phyloP scores from a whole-genome alignment of 805 yeast genomes.

The Candida ulmi region DNA sequence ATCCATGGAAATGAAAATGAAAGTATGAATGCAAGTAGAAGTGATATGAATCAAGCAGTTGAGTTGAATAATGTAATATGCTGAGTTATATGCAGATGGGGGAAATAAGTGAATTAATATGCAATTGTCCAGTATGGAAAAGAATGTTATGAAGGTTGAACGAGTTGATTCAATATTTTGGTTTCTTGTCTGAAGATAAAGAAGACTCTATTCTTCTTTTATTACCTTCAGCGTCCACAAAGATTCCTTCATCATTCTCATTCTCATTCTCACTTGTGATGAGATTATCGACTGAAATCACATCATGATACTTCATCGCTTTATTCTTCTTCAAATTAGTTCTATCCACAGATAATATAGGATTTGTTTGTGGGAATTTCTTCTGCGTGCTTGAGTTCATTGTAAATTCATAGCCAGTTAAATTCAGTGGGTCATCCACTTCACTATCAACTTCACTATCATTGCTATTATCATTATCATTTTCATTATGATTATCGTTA shows the following conservation, averaged over 20 bases:
- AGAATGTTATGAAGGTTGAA: too few species aligned
- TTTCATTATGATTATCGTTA: not conserved
- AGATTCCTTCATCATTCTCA: not conserved
- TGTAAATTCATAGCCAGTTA: conserved; percentile 14
- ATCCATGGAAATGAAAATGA: too few species aligned
- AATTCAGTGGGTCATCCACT: not conserved
- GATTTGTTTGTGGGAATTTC: conserved; percentile 19
- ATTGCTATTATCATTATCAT: not conserved
- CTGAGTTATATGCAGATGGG: too few species aligned
- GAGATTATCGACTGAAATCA: not conserved
- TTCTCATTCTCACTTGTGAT: not conserved
- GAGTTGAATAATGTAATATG: too few species aligned
- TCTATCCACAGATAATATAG: conserved; percentile 7
- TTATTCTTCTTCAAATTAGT: not conserved
- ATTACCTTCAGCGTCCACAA: not conserved
- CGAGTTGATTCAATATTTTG: too few species aligned
- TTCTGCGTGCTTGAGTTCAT: conserved; percentile 7
- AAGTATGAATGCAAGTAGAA: too few species aligned
- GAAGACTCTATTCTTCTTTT: not conserved
- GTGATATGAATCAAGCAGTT: too few species aligned
- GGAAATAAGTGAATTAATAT: too few species aligned
- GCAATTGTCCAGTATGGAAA: too few species aligned
- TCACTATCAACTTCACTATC: not conserved
- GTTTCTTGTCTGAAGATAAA: not conserved
- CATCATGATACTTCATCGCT: not conserved